phyloP scores from a whole-genome alignment of 1,139 yeast genomes.

The Magnusiomyces paraingens region DNA sequence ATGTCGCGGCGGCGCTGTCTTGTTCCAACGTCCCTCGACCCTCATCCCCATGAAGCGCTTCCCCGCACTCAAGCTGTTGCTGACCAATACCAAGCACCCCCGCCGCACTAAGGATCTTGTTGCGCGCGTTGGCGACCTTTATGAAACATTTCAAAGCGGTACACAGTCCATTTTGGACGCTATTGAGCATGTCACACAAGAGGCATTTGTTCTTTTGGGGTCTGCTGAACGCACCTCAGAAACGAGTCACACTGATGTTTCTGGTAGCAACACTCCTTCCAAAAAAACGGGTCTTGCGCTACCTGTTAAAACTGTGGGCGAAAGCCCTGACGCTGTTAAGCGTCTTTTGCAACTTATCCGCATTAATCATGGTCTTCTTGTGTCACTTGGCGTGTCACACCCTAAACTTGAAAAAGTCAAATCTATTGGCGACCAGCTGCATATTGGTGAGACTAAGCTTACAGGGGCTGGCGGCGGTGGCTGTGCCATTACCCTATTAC shows the following conservation, averaged over 20 bases:
- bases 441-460: slow-evolving; percentile 81
- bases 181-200: slow-evolving; percentile 43
- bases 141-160: slow-evolving; percentile 48
- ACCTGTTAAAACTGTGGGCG: slow-evolving; percentile 3
- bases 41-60: slow-evolving; percentile 63
- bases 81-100: slow-evolving; percentile 82
- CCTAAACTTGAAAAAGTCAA: slow-evolving; percentile 74
- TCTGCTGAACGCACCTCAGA: neutral
- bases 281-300: slow-evolving; percentile 37
- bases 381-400: slow-evolving; percentile 86
- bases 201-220: slow-evolving; percentile 49
- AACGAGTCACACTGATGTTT: neutral
- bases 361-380: slow-evolving; percentile 82
- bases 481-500: slow-evolving; percentile 82
- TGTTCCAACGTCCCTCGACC: slow-evolving; percentile 64
- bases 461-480: slow-evolving; percentile 99
- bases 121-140: slow-evolving; percentile 59
- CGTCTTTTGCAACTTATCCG: slow-evolving; percentile 58
- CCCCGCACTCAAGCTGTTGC: slow-evolving; percentile 66
- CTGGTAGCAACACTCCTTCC: slow-evolving; percentile 31
- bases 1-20: slow-evolving; percentile 91
- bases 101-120: slow-evolving; percentile 83
- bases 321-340: slow-evolving; percentile 6
- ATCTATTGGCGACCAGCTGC: slow-evolving; percentile 50
- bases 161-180: slow-evolving; percentile 52